These are phyloP conservation scores for Mrakia frigida DNA, from an alignment of 768 basidiomycete genomes.

Conservation along the genomic window DNA sequence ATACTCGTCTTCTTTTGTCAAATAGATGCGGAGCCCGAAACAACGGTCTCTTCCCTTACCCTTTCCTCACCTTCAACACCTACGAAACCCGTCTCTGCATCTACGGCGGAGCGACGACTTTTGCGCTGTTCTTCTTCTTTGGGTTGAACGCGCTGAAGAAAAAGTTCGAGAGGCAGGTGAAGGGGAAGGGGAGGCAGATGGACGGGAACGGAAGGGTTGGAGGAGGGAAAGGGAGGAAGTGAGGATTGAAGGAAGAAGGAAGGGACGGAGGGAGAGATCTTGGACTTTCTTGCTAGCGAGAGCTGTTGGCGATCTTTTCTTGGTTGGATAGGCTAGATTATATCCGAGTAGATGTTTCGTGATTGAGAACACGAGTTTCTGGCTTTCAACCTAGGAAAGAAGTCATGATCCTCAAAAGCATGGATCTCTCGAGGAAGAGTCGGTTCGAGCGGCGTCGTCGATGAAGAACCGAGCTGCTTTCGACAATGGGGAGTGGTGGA, in stretches of 20 bases:
- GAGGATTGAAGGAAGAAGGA: neutral
- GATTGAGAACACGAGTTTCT: too few species aligned
- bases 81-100: conserved; percentile 55
- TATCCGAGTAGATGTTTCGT: too few species aligned
- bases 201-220: neutral
- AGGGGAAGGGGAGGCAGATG: conserved; percentile 2
- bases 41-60: conserved; percentile 63
- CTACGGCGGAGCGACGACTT: conserved; percentile 53
- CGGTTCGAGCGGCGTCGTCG: too few species aligned
- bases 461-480: too few species aligned
- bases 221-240: neutral
- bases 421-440: too few species aligned
- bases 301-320: too few species aligned
- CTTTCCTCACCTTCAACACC: conserved; percentile 64
- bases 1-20: conserved; percentile 59
- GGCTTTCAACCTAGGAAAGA: too few species aligned
- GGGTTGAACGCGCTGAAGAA: conserved; percentile 52
- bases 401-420: too few species aligned
- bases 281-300: too few species aligned
- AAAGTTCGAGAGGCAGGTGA: neutral
- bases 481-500: too few species aligned
- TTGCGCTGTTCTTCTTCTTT: conserved; percentile 58
- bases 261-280: too few species aligned
- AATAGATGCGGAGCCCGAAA: conserved; percentile 10
- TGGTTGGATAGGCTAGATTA: too few species aligned